Base-by-base conservation (phyloP, 2,329 filamentous ascomycete genomes). In the Coniochaeta ligniaria region DNA sequence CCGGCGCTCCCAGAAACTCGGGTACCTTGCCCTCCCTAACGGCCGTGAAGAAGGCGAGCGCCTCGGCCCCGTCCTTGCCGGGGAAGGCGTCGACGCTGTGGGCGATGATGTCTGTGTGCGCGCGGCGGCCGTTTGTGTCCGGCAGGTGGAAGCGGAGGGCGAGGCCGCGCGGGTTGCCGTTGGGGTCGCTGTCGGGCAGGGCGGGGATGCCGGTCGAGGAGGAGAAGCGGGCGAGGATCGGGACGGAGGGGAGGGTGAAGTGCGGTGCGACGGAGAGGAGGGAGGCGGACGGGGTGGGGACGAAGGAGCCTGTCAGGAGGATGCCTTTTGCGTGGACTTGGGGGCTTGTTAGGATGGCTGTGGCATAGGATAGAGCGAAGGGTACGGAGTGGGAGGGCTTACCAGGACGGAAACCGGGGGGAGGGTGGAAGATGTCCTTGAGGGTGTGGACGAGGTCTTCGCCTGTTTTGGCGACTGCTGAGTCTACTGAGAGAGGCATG, bases 71-170 rank as follows among this genome's bases (percentile, higher is more conserved):
- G 0, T 79, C 83, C 38, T 76, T 73, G 0, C 75, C 76, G 0
- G 83, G 82, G 69, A 85, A 85, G 68, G 74, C 77, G 2, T 77
- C 73, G 1, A 78, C 80, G 1, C 76, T 80, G 69, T 85, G 82
- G 0, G 75, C 70, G 58, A 86, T 72, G 64, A 86, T 80, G 66
- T 86, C 83, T 1, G 82, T 85, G 69, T 86, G 83, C 22, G 74
- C 69, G 54, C 74, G 74, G 16, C 76, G 20, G 26, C 47, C 47
- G 22, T 26, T 72, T 1, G 74, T 64, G 45, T 70, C 67, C 12
- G 71, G 69, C 2, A 82, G 74, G 20, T 75, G 64, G 68, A 83
- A 83, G 1, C 81, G 77, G 35, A 82, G 67, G 3, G 74, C 80
- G 5, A 83, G 68, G 26, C 80, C 80, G 7, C 76, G 76, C 0